Base-by-base conservation (phyloP, 352 stramenopile species). In the Phytophthora megakarya region DNA sequence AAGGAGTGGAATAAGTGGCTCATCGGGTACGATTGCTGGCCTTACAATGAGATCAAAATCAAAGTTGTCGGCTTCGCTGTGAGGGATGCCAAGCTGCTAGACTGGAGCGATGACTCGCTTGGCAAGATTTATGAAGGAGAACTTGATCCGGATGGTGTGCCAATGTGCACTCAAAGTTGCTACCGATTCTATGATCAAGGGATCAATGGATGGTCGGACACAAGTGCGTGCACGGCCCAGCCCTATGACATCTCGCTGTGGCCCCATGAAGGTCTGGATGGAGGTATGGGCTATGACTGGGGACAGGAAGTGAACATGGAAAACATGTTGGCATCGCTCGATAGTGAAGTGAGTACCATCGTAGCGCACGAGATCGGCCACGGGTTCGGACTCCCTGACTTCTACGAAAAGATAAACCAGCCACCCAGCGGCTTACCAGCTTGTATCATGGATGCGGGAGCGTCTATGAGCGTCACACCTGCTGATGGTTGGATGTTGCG, bases 1-100 rank as follows among this genome's bases (percentile, higher is more conserved):
- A 66, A 63, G 37, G 59, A 64, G 15, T 80, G 72, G 72, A 80
- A 80, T 53, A 40, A 70, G 45, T 79, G 66, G 67, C 67, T 79
- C 38, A 18, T 49, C 22, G 56, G 56, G 12, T 64, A 57, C 13
- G 37, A 64, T 28, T 64, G 56, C 35, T 64, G 56, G 45, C 56
- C 56, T 8, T 45, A 57, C 37, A 43, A 51, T 15, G 37, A 64
- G 3, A 64, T 64, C 56, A 52, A 57, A 3, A 26, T 64, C 9
- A 64, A 64, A 7, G 28, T 64, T 13, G 37, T 51, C 2, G 56
- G 56, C 3, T 64, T 40, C 10, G 56, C 56, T 22, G 46, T 22
- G n/a, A 38, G 42, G 18, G 56, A 57, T 23, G 18, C 47, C 19
- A 44, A 56, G 39, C 25, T 62, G 45, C 42, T 79, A 11, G 66